Conservation (phyloP, 1,139 yeast species). For the Torulaspora pretoriensis region DNA sequence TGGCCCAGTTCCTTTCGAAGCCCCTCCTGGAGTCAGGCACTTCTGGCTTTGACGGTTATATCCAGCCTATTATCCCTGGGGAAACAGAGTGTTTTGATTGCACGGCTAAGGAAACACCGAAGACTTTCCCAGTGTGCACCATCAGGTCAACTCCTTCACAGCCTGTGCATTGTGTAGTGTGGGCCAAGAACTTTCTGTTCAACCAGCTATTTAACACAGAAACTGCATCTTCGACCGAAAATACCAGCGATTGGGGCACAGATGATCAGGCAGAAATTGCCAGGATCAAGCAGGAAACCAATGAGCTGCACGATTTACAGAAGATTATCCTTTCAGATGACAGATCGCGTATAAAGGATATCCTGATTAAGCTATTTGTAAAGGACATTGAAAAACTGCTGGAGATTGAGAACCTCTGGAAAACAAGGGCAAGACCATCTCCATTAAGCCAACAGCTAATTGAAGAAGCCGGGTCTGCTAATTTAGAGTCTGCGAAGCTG, state of each 20-base stretch:
- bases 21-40: constrained; percentile 94
- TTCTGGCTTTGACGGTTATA: constrained; percentile 90
- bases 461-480: constrained; percentile 2
- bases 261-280: constrained; percentile 64
- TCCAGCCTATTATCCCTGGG: constrained; percentile 83
- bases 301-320: constrained; percentile 67
- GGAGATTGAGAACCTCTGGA: constrained; percentile 75
- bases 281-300: constrained; percentile 65
- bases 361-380: constrained; percentile 55
- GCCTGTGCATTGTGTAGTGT: constrained; percentile 93
- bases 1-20: constrained; percentile 65
- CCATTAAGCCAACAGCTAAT: constrained; percentile 44
- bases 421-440: constrained; percentile 58
- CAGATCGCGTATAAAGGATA: constrained; percentile 28
- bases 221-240: constrained; percentile 41
- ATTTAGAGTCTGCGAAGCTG: constrained; percentile 13
- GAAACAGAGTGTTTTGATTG: constrained; percentile 92
- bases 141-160: constrained; percentile 94
- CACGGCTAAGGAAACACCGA: constrained; percentile 79
- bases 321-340: constrained; percentile 42
- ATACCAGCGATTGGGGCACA: constrained; percentile 48
- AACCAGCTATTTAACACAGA: constrained; percentile 63
- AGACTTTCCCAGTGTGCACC: constrained; percentile 92
- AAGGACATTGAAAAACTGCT: constrained; percentile 73
- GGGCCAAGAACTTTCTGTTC: constrained; percentile 93